A percentile compares a stretch with the other conserved stretches of the same genome.
These are phyloP conservation scores for Angomonas ambiguus DNA, from an alignment of 208 protist species.

Conservation along the genomic window DNA sequence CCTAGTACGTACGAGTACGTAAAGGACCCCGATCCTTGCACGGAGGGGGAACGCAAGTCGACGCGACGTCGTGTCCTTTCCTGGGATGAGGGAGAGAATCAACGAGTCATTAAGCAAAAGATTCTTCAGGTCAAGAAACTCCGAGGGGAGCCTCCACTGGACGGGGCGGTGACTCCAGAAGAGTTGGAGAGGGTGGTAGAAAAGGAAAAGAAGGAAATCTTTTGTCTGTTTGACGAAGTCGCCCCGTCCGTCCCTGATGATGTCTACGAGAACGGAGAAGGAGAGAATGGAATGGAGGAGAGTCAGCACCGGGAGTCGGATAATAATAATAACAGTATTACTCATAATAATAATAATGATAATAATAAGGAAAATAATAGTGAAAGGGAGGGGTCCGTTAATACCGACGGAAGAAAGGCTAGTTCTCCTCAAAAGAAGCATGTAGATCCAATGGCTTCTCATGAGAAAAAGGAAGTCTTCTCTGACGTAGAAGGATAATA, in stretches of 20 bases:
- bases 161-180: not conserved
- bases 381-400: not conserved
- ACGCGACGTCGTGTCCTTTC: not conserved
- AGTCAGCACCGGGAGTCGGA: too few relatives aligned
- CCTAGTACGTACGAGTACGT: not conserved
- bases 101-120: not conserved
- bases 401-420: not conserved
- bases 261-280: not conserved
- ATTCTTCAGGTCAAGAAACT: not conserved
- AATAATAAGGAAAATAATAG: not conserved
- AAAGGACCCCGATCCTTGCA: not conserved
- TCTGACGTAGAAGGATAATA: too few relatives aligned
- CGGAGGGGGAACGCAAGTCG: not conserved
- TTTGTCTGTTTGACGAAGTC: not conserved
- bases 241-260: not conserved
- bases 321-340: too few relatives aligned
- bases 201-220: not conserved
- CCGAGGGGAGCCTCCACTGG: not conserved
- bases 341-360: too few relatives aligned
- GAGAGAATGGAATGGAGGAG: conserved; percentile 1
- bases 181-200: not conserved
- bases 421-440: too few relatives aligned
- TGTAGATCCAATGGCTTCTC: too few relatives aligned
- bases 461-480: too few relatives aligned
- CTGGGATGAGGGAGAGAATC: not conserved